phyloP scores from a whole-genome alignment of 148 eudicot genomes.

The Pouteria glomerata region DNA sequence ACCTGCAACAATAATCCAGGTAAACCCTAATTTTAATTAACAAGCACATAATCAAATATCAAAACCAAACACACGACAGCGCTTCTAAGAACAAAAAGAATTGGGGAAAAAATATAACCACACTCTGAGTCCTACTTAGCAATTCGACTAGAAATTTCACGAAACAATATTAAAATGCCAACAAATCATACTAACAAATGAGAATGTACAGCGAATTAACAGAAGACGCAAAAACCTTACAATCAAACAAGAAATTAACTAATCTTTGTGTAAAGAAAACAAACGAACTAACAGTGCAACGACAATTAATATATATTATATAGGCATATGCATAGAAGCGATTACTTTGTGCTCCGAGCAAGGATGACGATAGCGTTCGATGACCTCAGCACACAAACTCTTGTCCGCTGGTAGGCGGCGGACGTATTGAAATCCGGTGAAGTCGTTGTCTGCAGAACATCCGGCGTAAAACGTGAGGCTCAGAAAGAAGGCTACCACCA shows the following conservation, averaged over 20 bases:
- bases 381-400: conserved; percentile 61
- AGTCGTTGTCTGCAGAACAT: conserved; percentile 10
- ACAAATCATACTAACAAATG: neutral
- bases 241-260: too few relatives aligned
- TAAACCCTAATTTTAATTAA: neutral
- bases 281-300: too few relatives aligned
- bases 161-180: too few relatives aligned
- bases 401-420: conserved; percentile 20
- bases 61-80: too few relatives aligned
- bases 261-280: neutral
- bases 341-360: conserved; percentile 76
- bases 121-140: too few relatives aligned
- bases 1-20: conserved; percentile 40
- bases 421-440: conserved; percentile 16
- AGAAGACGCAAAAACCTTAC: neutral
- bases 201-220: neutral
- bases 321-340: neutral
- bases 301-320: too few relatives aligned
- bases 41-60: neutral
- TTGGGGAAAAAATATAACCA: too few relatives aligned
- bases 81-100: too few relatives aligned
- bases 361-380: conserved; percentile 52
- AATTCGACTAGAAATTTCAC: too few relatives aligned
- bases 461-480: conserved; percentile 16
- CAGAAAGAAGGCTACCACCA: too few relatives aligned